Conservation (phyloP, 1,284 basidiomycete species). For the Puccinia brachypodii region DNA sequence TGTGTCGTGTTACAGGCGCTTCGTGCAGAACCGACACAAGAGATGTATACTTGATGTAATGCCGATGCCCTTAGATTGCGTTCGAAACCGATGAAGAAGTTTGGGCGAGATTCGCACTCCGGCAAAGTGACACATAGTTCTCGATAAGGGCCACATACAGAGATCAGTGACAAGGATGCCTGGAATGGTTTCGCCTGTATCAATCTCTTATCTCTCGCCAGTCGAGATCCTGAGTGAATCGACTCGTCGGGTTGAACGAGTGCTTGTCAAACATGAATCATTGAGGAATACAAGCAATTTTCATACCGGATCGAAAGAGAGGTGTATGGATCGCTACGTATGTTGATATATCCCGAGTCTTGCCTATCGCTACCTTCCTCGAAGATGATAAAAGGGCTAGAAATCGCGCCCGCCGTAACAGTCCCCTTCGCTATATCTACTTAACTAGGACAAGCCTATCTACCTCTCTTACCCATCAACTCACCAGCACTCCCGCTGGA, state of each 20-base stretch:
- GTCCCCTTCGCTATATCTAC: background rate
- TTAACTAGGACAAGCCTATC: background rate
- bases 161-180: background rate
- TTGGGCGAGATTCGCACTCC: background rate
- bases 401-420: background rate
- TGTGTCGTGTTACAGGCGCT: background rate
- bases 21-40: background rate
- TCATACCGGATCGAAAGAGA: slow-evolving; percentile 8
- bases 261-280: slow-evolving; percentile 22
- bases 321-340: background rate
- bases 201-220: slow-evolving; percentile 21
- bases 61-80: background rate
- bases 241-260: background rate
- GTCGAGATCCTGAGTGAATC: background rate
- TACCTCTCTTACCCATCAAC: background rate
- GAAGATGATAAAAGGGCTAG: background rate
- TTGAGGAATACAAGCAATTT: background rate
- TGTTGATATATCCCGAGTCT: background rate
- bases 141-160: slow-evolving; percentile 15
- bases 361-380: slow-evolving; percentile 19
- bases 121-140: slow-evolving; percentile 1
- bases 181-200: background rate
- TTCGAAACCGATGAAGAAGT: background rate
- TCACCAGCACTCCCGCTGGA: background rate
- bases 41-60: background rate